Conservation (phyloP, 2,329 filamentous ascomycete genomes). For the Penicillium concentricum region DNA sequence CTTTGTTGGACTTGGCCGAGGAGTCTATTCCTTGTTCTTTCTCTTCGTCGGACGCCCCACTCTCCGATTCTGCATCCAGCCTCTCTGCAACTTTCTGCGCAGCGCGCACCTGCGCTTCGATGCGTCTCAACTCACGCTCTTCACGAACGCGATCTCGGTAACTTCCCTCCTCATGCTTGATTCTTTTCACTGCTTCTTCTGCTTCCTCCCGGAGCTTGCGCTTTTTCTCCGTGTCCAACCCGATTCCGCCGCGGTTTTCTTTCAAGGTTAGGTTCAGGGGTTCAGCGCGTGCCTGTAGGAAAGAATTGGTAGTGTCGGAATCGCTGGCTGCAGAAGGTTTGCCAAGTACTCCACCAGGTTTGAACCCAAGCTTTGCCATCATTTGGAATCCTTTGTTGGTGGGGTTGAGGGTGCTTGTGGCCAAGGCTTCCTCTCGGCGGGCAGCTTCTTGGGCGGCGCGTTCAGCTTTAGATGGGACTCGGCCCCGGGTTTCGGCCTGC, state of each 20-base stretch:
- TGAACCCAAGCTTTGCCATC: slow-evolving; percentile 96
- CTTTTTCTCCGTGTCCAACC: slow-evolving; percentile 79
- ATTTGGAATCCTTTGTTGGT: slow-evolving; percentile 87
- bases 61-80: slow-evolving; percentile 60
- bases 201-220: slow-evolving; percentile 67
- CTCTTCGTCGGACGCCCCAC: slow-evolving; percentile 17
- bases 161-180: slow-evolving; percentile 65
- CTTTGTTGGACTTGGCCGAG: not conserved
- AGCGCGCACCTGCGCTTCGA: slow-evolving; percentile 68
- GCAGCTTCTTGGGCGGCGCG: slow-evolving; percentile 70
- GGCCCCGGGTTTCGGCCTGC: slow-evolving; percentile 65
- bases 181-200: slow-evolving; percentile 57
- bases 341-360: slow-evolving; percentile 71
- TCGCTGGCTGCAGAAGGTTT: slow-evolving; percentile 48
- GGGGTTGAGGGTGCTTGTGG: slow-evolving; percentile 68
- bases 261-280: slow-evolving; percentile 76
- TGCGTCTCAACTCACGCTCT: slow-evolving; percentile 66
- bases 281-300: slow-evolving; percentile 55
- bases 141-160: slow-evolving; percentile 70
- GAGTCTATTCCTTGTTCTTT: slow-evolving; percentile 2
- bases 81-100: slow-evolving; percentile 82
- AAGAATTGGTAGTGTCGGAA: slow-evolving; percentile 5
- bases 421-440: slow-evolving; percentile 72
- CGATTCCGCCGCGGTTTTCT: slow-evolving; percentile 78
- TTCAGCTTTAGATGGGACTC: slow-evolving; percentile 75